Percentiles rank a stretch among this genome's conserved stretches.
These are phyloP conservation scores for Volutella citrinella DNA, from an alignment of 2,329 filamentous ascomycete genomes.

Conservation along the genomic window DNA sequence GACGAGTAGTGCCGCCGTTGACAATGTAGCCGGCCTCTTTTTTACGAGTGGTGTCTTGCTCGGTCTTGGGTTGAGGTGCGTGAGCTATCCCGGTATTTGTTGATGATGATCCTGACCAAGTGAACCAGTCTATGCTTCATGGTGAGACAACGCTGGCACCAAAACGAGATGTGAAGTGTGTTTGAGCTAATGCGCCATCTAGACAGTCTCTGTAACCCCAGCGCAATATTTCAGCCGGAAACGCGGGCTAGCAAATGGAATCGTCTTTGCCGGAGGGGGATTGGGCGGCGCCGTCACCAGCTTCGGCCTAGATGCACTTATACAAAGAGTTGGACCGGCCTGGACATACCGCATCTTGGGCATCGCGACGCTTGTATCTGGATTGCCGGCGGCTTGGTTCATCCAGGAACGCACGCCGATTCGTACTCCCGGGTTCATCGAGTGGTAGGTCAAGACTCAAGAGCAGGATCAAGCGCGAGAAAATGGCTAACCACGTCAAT, in stretches of 20 bases:
- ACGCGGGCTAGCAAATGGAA: slow-evolving; percentile 53
- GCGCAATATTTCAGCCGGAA: slow-evolving; percentile 54
- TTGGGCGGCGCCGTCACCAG: slow-evolving; percentile 53
- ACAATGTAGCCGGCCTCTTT: slow-evolving; percentile 27
- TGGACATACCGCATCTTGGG: slow-evolving; percentile 55
- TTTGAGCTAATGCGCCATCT: no score
- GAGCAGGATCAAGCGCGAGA: not conserved
- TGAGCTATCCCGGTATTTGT: not conserved
- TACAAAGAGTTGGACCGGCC: slow-evolving; percentile 40
- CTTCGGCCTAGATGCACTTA: slow-evolving; percentile 46
- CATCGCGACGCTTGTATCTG: slow-evolving; percentile 49
- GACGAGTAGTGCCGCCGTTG: slow-evolving; percentile 21
- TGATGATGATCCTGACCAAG: not conserved
- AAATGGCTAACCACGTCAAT: slow-evolving; percentile 4
- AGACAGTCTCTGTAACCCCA: no score
- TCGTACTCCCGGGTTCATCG: slow-evolving; percentile 34
- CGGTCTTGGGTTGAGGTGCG: slow-evolving; percentile 31
- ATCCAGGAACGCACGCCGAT: slow-evolving; percentile 42
- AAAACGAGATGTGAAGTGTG: no score
- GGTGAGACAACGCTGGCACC: no score
- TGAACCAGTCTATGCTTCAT: slow-evolving; percentile 15
- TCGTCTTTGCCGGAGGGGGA: slow-evolving; percentile 52
- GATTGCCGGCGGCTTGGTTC: slow-evolving; percentile 53
- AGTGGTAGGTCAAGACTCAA: slow-evolving; percentile 39
- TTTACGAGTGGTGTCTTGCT: slow-evolving; percentile 22